phyloP scores from a whole-genome alignment of 768 basidiomycete species.

The Mycena alexandri region DNA sequence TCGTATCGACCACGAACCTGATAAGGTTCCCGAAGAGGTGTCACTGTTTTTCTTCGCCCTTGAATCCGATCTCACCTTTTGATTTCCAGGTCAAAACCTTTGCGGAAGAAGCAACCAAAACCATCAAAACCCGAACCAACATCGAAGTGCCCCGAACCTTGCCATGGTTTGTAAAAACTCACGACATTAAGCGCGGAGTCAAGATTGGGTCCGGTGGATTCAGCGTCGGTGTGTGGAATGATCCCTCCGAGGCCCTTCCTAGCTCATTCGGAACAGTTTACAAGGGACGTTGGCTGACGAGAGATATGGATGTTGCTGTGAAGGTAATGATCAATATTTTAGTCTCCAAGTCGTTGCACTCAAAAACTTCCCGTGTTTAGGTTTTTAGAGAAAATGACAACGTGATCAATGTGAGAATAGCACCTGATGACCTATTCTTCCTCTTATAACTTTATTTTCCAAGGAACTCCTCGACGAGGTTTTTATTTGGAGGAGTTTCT shows the following conservation, averaged over 20 bases:
- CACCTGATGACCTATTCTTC: too few relatives aligned
- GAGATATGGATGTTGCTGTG: conserved; percentile 15
- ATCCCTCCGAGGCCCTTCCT: not conserved
- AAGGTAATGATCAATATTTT: not conserved
- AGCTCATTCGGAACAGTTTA: not conserved
- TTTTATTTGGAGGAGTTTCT: conserved; percentile 15
- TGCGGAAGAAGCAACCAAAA: conserved; percentile 12
- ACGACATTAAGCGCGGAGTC: conserved; percentile 9
- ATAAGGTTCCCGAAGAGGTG: conserved; percentile 14
- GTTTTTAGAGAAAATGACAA: conserved; percentile 10
- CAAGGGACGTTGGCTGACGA: conserved; percentile 11
- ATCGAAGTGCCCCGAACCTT: conserved; percentile 13
- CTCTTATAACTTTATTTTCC: not conserved
- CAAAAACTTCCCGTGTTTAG: not conserved
- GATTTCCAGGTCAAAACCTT: conserved; percentile 1
- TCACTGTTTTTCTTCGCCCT: not conserved
- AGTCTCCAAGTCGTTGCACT: not conserved
- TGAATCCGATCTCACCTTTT: not conserved
- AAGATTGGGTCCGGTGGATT: conserved; percentile 17
- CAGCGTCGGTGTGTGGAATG: conserved; percentile 1
- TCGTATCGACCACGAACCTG: conserved; percentile 14
- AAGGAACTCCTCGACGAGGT: conserved; percentile 18
- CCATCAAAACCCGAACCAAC: conserved; percentile 14
- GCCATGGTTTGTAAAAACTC: conserved; percentile 17
- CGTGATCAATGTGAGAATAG: conserved; percentile 3